A percentile compares a stretch with the other conserved stretches of the same genome.
Evolutionary conservation across 2,329 filamentous ascomycete genomes (phyloP).

Genomic region (Ophiostoma ips): DNA sequence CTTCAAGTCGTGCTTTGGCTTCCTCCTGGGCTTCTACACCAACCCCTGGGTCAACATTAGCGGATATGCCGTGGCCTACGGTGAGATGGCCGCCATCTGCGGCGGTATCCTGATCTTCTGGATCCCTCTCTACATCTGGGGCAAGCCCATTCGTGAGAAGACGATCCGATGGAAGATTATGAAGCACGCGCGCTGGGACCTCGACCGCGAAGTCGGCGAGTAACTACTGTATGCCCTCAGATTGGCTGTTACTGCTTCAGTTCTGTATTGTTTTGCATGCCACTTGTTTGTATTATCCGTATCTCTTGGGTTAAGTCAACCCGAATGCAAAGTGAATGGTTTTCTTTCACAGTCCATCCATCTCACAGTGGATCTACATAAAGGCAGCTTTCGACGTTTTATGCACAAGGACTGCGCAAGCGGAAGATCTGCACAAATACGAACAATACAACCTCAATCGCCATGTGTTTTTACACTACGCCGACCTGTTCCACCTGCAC

Average conservation of each 20-base stretch:
- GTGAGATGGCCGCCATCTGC: constrained; percentile 43
- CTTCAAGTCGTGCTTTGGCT: constrained; percentile 44
- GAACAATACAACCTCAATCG: too few species aligned
- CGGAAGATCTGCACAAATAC: too few species aligned
- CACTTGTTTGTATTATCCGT: too few species aligned
- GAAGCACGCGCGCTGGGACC: constrained; percentile 33
- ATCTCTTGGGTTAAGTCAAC: too few species aligned
- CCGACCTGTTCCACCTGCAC: too few species aligned
- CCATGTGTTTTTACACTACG: too few species aligned
- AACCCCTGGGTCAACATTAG: constrained; percentile 39
- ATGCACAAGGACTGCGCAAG: too few species aligned
- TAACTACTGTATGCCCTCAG: constrained; percentile 16
- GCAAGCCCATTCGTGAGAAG: constrained; percentile 30
- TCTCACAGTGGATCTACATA: too few species aligned
- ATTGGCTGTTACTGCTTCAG: background rate
- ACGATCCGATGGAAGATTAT: constrained; percentile 35
- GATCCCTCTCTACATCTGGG: constrained; percentile 39
- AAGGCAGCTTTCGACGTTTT: too few species aligned
- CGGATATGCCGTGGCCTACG: constrained; percentile 38
- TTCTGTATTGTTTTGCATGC: background rate
- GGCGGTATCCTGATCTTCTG: constrained; percentile 31
- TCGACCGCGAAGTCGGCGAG: constrained; percentile 41
- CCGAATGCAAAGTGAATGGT: too few species aligned
- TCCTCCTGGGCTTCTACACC: constrained; percentile 45
- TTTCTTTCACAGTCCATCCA: too few species aligned